phyloP scores from a whole-genome alignment of 1,284 basidiomycete genomes.

The Apiotrichum veenhuisii region DNA sequence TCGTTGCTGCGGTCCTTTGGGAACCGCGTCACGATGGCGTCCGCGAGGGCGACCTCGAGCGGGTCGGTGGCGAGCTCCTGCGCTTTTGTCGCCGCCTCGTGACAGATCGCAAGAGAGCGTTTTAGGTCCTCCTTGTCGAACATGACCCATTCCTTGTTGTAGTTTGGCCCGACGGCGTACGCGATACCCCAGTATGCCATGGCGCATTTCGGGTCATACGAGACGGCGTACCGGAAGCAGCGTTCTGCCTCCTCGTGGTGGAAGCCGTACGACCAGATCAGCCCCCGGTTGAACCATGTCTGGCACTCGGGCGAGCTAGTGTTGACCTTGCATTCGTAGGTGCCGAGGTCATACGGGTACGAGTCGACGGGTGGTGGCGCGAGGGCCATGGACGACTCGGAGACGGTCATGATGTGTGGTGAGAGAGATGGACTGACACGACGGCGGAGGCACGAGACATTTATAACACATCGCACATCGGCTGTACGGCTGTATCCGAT shows the following conservation, averaged over 20 bases:
- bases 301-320: slow-evolving; percentile 31
- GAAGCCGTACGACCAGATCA: slow-evolving; percentile 42
- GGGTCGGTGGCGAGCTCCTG: slow-evolving; percentile 4
- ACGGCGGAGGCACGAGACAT: background rate
- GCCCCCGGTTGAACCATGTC: slow-evolving; percentile 42
- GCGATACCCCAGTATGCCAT: slow-evolving; percentile 44
- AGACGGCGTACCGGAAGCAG: slow-evolving; percentile 34
- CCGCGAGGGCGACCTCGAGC: slow-evolving; percentile 12
- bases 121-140: slow-evolving; percentile 22
- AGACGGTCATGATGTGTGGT: slow-evolving; percentile 2
- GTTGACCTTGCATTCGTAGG: slow-evolving; percentile 14
- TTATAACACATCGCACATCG: background rate
- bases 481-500: too few species aligned
- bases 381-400: background rate
- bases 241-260: slow-evolving; percentile 36
- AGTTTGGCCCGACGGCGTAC: slow-evolving; percentile 40
- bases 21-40: slow-evolving; percentile 17
- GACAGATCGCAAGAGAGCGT: slow-evolving; percentile 11
- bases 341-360: slow-evolving; percentile 30
- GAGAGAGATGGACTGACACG: background rate
- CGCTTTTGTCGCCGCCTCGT: slow-evolving; percentile 9
- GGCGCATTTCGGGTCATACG: slow-evolving; percentile 27
- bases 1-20: slow-evolving; percentile 9
- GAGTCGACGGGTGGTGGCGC: slow-evolving; percentile 1
- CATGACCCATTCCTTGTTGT: slow-evolving; percentile 37